Conservation (phyloP, 257 asterid species). For the Eustoma russellianum region DNA sequence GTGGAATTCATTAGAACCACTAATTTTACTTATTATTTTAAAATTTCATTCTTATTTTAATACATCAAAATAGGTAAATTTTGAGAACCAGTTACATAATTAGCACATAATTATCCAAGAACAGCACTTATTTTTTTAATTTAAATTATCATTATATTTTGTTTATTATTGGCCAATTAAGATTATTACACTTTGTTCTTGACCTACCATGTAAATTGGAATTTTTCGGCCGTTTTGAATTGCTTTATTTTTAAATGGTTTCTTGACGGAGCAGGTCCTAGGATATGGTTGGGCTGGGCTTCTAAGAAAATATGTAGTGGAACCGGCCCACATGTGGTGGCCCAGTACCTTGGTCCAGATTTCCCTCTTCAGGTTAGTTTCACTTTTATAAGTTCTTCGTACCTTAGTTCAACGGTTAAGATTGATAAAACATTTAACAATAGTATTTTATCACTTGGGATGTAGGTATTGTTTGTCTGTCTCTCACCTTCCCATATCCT, state of each 20-base stretch:
- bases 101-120: too few species aligned
- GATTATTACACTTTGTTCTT: neutral
- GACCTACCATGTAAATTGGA: neutral
- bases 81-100: too few species aligned
- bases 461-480: too few species aligned
- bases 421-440: neutral
- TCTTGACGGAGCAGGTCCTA: constrained; percentile 37
- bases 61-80: too few species aligned
- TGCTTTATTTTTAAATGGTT: neutral
- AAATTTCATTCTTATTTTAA: too few species aligned
- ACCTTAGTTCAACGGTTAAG: neutral
- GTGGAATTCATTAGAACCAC: too few species aligned
- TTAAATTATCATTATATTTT: too few species aligned
- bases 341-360: constrained; percentile 79
- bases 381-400: neutral
- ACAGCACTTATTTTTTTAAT: too few species aligned
- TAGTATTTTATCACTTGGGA: neutral
- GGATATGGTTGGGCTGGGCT: constrained; percentile 96
- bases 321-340: constrained; percentile 99
- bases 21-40: too few species aligned
- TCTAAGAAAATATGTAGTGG: constrained; percentile 75
- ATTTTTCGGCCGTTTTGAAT: neutral
- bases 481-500: neutral
- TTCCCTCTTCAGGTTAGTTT: constrained; percentile 55
- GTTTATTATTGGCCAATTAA: too few species aligned